Evolutionary conservation across 805 yeast genomes (phyloP), one percentile per base, ranked within the genome.

Genomic region (Grigorovia transvaalensis): DNA sequence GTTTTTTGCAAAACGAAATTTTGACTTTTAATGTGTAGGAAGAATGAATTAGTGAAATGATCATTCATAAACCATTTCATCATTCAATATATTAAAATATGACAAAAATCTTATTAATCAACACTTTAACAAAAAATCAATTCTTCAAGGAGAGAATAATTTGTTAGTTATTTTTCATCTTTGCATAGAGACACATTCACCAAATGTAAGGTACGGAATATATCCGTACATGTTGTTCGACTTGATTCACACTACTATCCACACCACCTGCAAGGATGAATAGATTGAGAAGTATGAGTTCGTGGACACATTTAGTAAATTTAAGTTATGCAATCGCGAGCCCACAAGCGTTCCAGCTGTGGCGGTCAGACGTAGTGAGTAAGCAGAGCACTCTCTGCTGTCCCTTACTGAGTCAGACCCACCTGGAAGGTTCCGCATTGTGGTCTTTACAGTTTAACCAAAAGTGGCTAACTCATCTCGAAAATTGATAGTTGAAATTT

Each of bases 101-200:
- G 27, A 23, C 27, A 38, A 38, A 35, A 38, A 38, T 38, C 42
- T 15, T 38, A 38, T 38, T 15, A 38, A 38, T 38, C 15, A 38
- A 38, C 42, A 38, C 38, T 33, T 33, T 3, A 13, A 8, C 2
- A 41, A 23, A 43, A 29, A 30, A 12, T 46, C 15, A 35, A 30
- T 57, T 54, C 27, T 6, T 23, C 27, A 6, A 23, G 3, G 27
- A 23, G 6, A 23, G 27, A 23, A 23, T 23, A n/a, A n/a, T n/a
- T n/a, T n/a, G n/a, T 23, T 23, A 23, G 6, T 23, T 4, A 4
- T 23, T 23, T 23, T 23, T 23, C 17, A 50, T 60, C 60, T 66
- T 57, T 59, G 69, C 70, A 65, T 66, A 66, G 54, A 57, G 70
- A 66, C 70, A 66, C 70, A 66, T 66, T 62, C 61, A 56, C 50